phyloP scores from a whole-genome alignment of 805 yeast species.

The Candida tammaniensis region DNA sequence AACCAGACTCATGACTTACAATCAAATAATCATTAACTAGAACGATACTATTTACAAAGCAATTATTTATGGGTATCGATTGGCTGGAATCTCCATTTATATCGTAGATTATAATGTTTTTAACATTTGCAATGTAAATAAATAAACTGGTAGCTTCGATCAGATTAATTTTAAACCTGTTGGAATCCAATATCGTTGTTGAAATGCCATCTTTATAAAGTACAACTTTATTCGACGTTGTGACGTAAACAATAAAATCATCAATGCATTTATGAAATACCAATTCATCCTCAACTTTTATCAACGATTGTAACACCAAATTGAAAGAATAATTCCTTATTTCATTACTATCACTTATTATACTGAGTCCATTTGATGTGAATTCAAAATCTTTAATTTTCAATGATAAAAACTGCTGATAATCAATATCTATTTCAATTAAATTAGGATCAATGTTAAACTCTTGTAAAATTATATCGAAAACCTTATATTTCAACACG shows the following conservation, averaged over 20 bases:
- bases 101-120: conserved; percentile 1
- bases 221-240: conserved; percentile 3
- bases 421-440: conserved; percentile 16
- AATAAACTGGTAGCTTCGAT: not conserved
- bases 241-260: conserved; percentile 1
- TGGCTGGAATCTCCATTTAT: not conserved
- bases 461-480: conserved; percentile 23
- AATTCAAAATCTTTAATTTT: conserved; percentile 29
- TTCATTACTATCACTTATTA: conserved; percentile 2
- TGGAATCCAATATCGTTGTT: conserved; percentile 1
- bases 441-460: conserved; percentile 16
- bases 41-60: conserved; percentile 5
- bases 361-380: not conserved
- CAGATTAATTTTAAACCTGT: conserved; percentile 8
- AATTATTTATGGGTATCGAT: not conserved
- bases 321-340: not conserved
- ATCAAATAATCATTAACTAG: conserved; percentile 3
- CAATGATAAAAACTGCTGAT: conserved; percentile 20
- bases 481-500: conserved; percentile 15
- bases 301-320: not conserved
- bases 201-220: not conserved
- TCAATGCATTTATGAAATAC: not conserved
- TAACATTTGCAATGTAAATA: not conserved
- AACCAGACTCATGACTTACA: conserved; percentile 8
- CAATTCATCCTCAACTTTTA: not conserved